Evolutionary conservation across 192 early-diverging fungal species (phyloP), one percentile per base, ranked within the genome.

Genomic region (Globomyces pollinis-pini): DNA sequence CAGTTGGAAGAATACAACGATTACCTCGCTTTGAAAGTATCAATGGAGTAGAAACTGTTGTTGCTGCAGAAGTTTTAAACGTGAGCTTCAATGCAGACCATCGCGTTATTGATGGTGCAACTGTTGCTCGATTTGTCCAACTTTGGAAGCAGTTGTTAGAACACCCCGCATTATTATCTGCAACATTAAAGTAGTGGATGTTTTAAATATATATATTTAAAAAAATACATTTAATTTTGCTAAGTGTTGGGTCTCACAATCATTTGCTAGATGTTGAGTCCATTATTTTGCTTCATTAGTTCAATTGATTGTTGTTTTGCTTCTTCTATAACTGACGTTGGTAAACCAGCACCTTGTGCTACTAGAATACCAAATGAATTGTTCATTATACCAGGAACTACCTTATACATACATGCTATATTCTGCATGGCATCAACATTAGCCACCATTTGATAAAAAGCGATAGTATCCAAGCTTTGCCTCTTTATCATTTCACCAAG

Each of bases 61-160:
- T 91, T 1, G 75, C 85, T 13, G 84, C 84, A 58, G 68, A 85
- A 62, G 74, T 95, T 6, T 66, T 93, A 56, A 78, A 80, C 21
- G 74, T 92, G 2, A 93, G 91, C 76, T 94, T 88, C 84, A 85
- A 88, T 15, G 95, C 95, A 7, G 95, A 98, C 73, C 95, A 98
- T 72, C 81, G 95, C 29, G 88, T 98, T 18, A 78, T 96, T 61
- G 93, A 96, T 67, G 96, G 96, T 23, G 96, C 91, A 9, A 94
- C 93, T 8, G 79, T 98, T 61, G 96, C 93, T 16, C 77, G 91
- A 63, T 96, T 96, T 75, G 91, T 85, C 13, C 69, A 77, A 39
- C 62, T 75, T 23, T 98, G 88, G 91, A 94, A 93, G 74, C 59
- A 68, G 30, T 81, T 88, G 51, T 70, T 98, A 39, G 93, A 98